phyloP scores from a whole-genome alignment of 139 green algal species.

The Coccomyxa sp. region DNA sequence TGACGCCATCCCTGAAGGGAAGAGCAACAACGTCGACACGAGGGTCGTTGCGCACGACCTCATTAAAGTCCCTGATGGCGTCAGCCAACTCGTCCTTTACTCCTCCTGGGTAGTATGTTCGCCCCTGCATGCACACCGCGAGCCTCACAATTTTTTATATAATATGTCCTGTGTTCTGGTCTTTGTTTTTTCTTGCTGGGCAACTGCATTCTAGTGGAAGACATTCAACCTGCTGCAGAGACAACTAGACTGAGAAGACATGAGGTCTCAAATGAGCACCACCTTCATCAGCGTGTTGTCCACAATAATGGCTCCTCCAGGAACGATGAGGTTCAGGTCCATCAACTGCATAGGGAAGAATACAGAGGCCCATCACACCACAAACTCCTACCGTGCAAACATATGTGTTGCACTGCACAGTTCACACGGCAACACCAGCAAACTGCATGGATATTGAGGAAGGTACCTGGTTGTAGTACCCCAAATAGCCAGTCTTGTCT shows the following conservation, averaged over 20 bases:
- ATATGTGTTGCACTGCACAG: background rate
- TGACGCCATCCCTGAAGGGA: constrained; percentile 44
- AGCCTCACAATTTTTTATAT: no score
- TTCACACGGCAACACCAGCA: background rate
- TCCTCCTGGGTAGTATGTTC: constrained; percentile 27
- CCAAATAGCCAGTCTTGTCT: constrained; percentile 45
- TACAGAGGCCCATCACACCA: background rate
- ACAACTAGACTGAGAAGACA: no score
- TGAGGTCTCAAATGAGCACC: background rate
- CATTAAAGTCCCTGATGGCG: constrained; percentile 42
- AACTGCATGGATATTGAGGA: background rate
- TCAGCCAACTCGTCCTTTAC: constrained; percentile 27
- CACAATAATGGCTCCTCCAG: constrained; percentile 35
- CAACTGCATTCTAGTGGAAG: no score
- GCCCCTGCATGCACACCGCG: constrained; percentile 18
- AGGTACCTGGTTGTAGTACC: constrained; percentile 32
- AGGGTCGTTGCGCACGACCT: constrained; percentile 21
- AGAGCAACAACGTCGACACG: constrained; percentile 36
- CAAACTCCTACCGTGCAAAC: background rate
- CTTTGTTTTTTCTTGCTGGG: no score
- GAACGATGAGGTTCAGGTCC: constrained; percentile 39
- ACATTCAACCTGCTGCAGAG: no score
- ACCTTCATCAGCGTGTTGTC: constrained; percentile 60
- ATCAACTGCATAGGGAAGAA: constrained; percentile 18
- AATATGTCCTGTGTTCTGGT: no score